Evolutionary conservation across 805 yeast species (phyloP).

Genomic region (Maudiozyma turicensis): DNA sequence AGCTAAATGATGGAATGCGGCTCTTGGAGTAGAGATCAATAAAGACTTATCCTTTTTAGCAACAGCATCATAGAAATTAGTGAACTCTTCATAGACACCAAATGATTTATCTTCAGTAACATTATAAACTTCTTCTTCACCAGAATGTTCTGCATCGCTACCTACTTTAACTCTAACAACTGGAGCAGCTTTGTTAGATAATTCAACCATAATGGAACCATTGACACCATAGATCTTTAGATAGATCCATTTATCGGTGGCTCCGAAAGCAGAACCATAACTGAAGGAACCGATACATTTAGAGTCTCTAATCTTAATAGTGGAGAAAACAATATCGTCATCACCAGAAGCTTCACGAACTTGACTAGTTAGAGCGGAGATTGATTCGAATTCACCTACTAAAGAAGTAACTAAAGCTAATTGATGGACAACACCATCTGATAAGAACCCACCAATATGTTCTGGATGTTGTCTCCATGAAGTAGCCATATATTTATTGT

Average conservation of each 20-base stretch:
- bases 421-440: constrained; percentile 97
- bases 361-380: constrained; percentile 72
- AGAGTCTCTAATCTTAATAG: constrained; percentile 49
- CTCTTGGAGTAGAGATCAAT: constrained; percentile 55
- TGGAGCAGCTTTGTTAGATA: constrained; percentile 37
- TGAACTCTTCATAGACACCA: constrained; percentile 49
- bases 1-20: constrained; percentile 88
- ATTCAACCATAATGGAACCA: constrained; percentile 65
- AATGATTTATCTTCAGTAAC: constrained; percentile 37
- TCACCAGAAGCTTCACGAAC: constrained; percentile 69
- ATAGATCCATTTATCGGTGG: constrained; percentile 55
- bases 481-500: constrained; percentile 56
- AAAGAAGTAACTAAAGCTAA: constrained; percentile 76
- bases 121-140: constrained; percentile 27
- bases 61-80: constrained; percentile 53
- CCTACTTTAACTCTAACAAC: constrained; percentile 29
- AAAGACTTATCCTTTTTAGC: constrained; percentile 47
- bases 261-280: constrained; percentile 81
- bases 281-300: constrained; percentile 72
- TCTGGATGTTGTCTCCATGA: constrained; percentile 85
- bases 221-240: constrained; percentile 69
- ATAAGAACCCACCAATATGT: constrained; percentile 85
- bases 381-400: constrained; percentile 60
- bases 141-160: constrained; percentile 19
- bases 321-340: constrained; percentile 71